Evolutionary conservation across 2,329 filamentous ascomycete species (phyloP), one percentile per base, ranked within the genome.

Genomic region (Neonectria faginata): DNA sequence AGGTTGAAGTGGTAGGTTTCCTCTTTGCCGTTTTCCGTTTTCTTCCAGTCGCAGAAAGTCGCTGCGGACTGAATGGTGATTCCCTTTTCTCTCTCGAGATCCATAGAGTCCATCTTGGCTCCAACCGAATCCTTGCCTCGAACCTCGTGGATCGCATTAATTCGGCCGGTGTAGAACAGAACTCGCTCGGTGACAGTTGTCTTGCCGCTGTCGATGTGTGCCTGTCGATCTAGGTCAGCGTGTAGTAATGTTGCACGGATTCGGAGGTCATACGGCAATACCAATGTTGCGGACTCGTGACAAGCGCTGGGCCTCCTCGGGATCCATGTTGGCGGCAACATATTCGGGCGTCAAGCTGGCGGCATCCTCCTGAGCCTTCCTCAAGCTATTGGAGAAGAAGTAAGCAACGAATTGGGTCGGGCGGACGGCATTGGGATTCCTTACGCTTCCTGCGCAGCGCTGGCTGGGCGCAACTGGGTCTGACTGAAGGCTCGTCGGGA

Each of bases 51-150:
- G 80, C 93, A 97, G 79, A 97, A 99, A 1, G 96, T 99, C 25
- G 96, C 96, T 11, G 96, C 96, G 72, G 95, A 98, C 80, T 99
- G 95, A 76, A 99, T 99, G 62, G 96, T 99, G 79, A 99, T 99
- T 75, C 96, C 96, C 84, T 97, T 97, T 80, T 98, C 96, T 80
- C 96, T 88, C 83, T 99, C 96, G 72, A 99, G 85, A 74, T 99
- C 96, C 96, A 99, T 99, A 27, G 94, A 97, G 84, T 99, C 96
- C 96, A 99, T 99, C 85, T 99, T 99, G 66, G 96, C 96, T 70
- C 96, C 96, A 44, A 97, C 94, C 39, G 92, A 89, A 86, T 99
- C 96, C 77, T 95, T 94, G 64, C 94, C 94, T 76, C 96, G 89
- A 47, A 99, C 96, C 82, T 99, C 96, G 84, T 99, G 96, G 75